phyloP scores from a whole-genome alignment of 1,284 basidiomycete species.

The Amylostereum chailletii region DNA sequence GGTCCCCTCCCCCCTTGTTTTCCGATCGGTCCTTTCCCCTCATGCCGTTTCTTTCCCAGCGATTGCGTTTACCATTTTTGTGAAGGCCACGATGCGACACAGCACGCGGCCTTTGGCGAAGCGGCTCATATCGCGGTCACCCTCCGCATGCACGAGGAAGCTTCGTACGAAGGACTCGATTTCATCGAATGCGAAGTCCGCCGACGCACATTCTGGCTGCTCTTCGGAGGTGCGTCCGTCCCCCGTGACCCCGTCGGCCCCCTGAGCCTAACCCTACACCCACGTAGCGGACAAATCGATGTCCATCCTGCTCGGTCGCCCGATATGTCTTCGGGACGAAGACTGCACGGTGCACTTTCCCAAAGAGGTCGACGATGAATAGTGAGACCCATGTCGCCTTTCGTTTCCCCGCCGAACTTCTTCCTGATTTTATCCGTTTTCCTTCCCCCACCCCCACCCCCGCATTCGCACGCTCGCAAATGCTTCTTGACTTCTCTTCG shows the following conservation, averaged over 20 bases:
- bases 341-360: constrained; percentile 83
- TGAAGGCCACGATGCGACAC: constrained; percentile 80
- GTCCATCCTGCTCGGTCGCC: constrained; percentile 72
- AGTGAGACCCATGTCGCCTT: constrained; percentile 39
- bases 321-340: constrained; percentile 76
- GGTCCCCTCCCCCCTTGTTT: constrained; percentile 2
- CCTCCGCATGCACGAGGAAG: constrained; percentile 76
- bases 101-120: constrained; percentile 77
- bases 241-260: neutral
- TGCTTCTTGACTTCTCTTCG: constrained; percentile 12
- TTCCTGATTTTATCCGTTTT: constrained; percentile 11
- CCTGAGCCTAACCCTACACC: neutral
- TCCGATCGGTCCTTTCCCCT: constrained; percentile 6
- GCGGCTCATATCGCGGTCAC: constrained; percentile 75
- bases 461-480: constrained; percentile 25
- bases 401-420: constrained; percentile 6
- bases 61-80: constrained; percentile 81
- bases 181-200: constrained; percentile 81
- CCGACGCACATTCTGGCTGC: constrained; percentile 76
- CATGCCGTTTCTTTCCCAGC: constrained; percentile 26
- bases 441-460: constrained; percentile 8
- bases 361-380: constrained; percentile 78
- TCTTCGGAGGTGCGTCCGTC: constrained; percentile 61
- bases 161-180: constrained; percentile 69
- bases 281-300: constrained; percentile 76